phyloP scores from a whole-genome alignment of 345 rosid species.

The Camelina laxa region DNA sequence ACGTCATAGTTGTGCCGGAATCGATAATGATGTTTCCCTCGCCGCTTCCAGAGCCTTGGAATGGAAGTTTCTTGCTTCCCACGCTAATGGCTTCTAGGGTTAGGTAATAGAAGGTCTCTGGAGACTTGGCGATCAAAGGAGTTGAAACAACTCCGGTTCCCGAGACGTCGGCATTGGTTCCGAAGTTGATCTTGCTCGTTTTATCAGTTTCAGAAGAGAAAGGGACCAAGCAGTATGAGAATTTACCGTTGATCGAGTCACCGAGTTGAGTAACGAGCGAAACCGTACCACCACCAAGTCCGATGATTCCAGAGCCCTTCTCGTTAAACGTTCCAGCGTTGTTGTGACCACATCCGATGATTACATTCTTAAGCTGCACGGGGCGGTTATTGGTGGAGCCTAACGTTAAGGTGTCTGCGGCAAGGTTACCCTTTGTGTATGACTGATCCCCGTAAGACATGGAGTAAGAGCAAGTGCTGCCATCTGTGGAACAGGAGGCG shows the following conservation, averaged over 20 bases:
- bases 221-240: conserved; percentile 39
- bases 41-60: not conserved
- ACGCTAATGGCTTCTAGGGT: conserved; percentile 37
- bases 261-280: conserved; percentile 34
- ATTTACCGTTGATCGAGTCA: conserved; percentile 24
- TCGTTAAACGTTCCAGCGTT: conserved; percentile 14
- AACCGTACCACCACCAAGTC: conserved; percentile 34
- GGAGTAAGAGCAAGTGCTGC: conserved; percentile 9
- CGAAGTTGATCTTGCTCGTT: conserved; percentile 35
- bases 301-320: conserved; percentile 28
- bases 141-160: conserved; percentile 29
- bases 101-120: conserved; percentile 14
- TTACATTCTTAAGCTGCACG: not conserved
- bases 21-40: conserved; percentile 64
- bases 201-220: not conserved
- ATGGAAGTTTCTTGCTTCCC: conserved; percentile 10
- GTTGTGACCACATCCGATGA: conserved; percentile 37
- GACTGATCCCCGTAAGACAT: conserved; percentile 27
- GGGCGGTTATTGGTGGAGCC: conserved; percentile 36
- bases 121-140: conserved; percentile 6
- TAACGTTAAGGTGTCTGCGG: conserved; percentile 31
- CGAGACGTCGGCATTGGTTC: conserved; percentile 21
- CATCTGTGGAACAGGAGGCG: not conserved
- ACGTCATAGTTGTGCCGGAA: conserved; percentile 63
- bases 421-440: conserved; percentile 18